Base-by-base conservation (phyloP, 352 stramenopile species). In the Phytophthora sp. region DNA sequence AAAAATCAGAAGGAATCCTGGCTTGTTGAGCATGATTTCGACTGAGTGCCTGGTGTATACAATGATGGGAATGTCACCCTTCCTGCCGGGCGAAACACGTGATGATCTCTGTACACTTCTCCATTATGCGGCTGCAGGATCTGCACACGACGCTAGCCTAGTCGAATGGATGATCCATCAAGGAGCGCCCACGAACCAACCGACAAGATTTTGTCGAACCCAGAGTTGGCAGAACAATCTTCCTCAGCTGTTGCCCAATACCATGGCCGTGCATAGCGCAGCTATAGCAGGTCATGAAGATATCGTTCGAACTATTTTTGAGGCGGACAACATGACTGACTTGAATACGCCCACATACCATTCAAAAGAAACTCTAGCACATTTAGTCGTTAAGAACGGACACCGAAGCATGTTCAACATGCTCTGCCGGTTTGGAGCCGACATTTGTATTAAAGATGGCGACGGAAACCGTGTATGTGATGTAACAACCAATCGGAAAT, bases 301-400 rank as follows among this genome's bases (percentile, higher is more conserved):
- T 15, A 75, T 75, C 13, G 61, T 61, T 11, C 43, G 32, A 12
- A 34, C 71, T 12, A 15, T 75, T 31, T 46, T 71, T 7, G 55
- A 72, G 26, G 45, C 55, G 6, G 50, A 70, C n/a, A 62, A 59
- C 28, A n/a, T 62, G 9, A n/a, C 38, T 4, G 61, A 68, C 24
- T 17, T 75, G 15, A 72, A 75, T 35, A 68, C 55, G 4, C 26
- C 12, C 10, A 72, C 61, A 28, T 65, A 48, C n/a, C 51, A 59
- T 24, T 59, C 49, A 24, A 65, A 68, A 11, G 61, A 75, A 38
- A 55, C 61, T 20, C 51, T 75, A 8, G 45, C 53, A 4, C 61
- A 68, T n/a, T 42, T 72, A n/a, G 54, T 55, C n/a, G 66, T 68
- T 2, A 58, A 64, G 35, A 13, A 59, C 5, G 56, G 49, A 0